Conservation (phyloP, 306 rosid species). For the Clitoria ternatea region DNA sequence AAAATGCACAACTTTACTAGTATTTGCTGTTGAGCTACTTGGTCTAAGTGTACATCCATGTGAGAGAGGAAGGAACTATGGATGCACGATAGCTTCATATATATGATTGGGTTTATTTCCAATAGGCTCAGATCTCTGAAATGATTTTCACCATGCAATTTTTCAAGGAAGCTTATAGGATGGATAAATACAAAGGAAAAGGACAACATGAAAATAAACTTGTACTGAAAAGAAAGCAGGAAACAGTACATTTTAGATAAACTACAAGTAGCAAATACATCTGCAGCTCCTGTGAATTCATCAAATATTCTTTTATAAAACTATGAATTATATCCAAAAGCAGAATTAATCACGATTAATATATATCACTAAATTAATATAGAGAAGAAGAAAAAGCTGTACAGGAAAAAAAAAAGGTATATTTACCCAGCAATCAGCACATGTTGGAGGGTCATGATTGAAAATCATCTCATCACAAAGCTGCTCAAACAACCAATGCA, state of each 20-base stretch:
- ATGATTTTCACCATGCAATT: not conserved
- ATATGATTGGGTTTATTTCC: not conserved
- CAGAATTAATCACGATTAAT: not conserved
- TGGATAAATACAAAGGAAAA: conserved; percentile 11
- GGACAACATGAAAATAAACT: not conserved
- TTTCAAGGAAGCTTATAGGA: conserved; percentile 3
- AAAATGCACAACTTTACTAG: not conserved
- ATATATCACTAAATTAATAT: not conserved
- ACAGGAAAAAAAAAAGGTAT: conserved; percentile 26
- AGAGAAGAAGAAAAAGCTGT: conserved; percentile 20
- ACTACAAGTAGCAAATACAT: not conserved
- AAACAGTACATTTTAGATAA: conserved; percentile 9
- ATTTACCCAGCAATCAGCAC: conserved; percentile 84
- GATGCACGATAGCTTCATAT: not conserved
- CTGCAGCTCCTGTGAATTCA: not conserved
- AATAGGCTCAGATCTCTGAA: not conserved
- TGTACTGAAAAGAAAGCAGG: conserved; percentile 9
- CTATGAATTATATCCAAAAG: not conserved
- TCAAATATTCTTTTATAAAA: conserved; percentile 18
- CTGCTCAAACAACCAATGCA: conserved; percentile 54
- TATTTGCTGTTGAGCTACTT: not conserved
- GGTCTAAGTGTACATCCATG: conserved; percentile 4
- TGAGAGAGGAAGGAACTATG: not conserved
- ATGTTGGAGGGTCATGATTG: conserved; percentile 83
- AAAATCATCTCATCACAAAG: conserved; percentile 88